phyloP scores from a whole-genome alignment of 1,284 basidiomycete genomes.

The Rhodofomes roseus region DNA sequence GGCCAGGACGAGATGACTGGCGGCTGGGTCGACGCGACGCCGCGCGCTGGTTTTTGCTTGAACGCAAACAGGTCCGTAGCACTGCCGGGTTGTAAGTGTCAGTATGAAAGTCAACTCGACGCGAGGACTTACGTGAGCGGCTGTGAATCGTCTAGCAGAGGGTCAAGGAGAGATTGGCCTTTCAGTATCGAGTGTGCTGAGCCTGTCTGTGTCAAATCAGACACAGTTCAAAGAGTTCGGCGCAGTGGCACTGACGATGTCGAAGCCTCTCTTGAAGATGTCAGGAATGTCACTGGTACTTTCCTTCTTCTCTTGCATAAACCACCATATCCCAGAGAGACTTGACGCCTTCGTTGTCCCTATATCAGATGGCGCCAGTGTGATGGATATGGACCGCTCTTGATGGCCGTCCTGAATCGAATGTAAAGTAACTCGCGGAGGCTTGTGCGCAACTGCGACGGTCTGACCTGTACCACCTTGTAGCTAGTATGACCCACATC shows the following conservation, averaged over 20 bases:
- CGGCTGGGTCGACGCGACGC: conserved; percentile 44
- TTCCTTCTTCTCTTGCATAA: conserved; percentile 43
- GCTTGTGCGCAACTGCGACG: conserved; percentile 69
- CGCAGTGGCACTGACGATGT: conserved; percentile 48
- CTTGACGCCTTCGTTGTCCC: conserved; percentile 16
- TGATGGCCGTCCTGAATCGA: conserved; percentile 71
- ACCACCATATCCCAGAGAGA: conserved; percentile 68
- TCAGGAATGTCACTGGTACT: conserved; percentile 55
- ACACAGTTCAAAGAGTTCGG: not conserved
- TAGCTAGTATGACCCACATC: conserved; percentile 6
- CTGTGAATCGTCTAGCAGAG: conserved; percentile 58
- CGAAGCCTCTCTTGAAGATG: conserved; percentile 64
- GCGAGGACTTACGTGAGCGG: conserved; percentile 49
- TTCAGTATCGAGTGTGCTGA: conserved; percentile 68
- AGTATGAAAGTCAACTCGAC: not conserved
- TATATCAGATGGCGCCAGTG: not conserved
- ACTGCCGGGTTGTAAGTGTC: conserved; percentile 33
- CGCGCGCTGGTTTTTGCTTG: conserved; percentile 56
- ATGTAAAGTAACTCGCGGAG: conserved; percentile 62
- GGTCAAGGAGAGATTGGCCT: conserved; percentile 66
- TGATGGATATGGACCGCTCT: conserved; percentile 41
- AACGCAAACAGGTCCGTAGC: conserved; percentile 76
- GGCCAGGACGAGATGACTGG: conserved; percentile 65
- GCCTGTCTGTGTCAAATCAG: conserved; percentile 52
- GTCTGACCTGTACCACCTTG: conserved; percentile 51